These are phyloP conservation scores for Rubia tinctorum DNA, from an alignment of 305 asterid genomes.

Conservation along the genomic window DNA sequence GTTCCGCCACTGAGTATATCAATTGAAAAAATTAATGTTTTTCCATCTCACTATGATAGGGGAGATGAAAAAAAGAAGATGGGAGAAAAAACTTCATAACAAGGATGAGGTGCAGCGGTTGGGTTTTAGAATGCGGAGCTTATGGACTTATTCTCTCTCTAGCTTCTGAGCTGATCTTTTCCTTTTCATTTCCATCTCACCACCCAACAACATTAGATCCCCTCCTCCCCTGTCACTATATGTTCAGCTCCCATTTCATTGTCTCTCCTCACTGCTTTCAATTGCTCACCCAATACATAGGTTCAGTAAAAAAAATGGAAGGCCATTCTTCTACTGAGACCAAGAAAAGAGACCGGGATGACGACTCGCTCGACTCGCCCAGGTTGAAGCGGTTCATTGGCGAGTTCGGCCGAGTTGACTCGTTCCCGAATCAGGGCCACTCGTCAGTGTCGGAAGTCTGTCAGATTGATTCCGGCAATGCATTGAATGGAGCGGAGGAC, in stretches of 20 bases:
- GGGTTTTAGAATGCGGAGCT: too few species aligned
- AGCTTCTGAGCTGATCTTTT: neutral
- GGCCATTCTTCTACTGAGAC: neutral
- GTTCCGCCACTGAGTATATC: too few species aligned
- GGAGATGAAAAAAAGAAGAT: too few species aligned
- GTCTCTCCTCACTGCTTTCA: slow-evolving; percentile 17
- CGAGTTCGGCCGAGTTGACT: neutral
- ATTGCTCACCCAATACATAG: neutral
- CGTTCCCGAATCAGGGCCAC: neutral
- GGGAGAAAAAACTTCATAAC: too few species aligned
- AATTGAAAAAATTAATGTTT: too few species aligned
- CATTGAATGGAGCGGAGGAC: neutral
- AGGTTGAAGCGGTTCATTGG: slow-evolving; percentile 24
- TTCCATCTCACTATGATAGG: too few species aligned
- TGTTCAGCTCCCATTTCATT: slow-evolving; percentile 1
- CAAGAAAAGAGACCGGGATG: slow-evolving; percentile 24
- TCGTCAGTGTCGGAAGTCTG: neutral
- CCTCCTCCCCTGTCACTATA: slow-evolving; percentile 18
- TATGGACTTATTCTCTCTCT: neutral
- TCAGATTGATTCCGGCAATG: neutral
- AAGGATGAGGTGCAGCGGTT: too few species aligned
- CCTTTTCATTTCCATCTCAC: slow-evolving; percentile 17
- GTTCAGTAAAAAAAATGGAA: slow-evolving; percentile 9
- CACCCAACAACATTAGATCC: slow-evolving; percentile 6
- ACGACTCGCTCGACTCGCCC: slow-evolving; percentile 19